Percentiles rank a stretch among this genome's conserved stretches.
Evolutionary conservation across 2,329 filamentous ascomycete species (phyloP).

Genomic region (Drechmeria coniospora): DNA sequence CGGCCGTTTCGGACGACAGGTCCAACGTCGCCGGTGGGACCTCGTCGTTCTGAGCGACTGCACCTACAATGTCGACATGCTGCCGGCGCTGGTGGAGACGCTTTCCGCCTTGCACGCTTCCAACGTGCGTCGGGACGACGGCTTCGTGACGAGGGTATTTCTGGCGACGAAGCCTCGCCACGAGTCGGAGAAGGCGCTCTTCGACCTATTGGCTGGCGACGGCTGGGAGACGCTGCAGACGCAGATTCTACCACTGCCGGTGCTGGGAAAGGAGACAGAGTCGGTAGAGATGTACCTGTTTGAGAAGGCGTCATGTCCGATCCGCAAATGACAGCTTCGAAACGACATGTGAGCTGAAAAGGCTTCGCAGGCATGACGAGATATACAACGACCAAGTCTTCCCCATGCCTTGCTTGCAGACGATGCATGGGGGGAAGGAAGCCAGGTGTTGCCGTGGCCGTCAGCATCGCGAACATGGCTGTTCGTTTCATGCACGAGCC

Average conservation of each 20-base stretch:
- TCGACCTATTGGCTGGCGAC: constrained; percentile 27
- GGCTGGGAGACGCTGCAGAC: constrained; percentile 29
- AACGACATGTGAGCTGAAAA: background rate
- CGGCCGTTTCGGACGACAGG: constrained; percentile 27
- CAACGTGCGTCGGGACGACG: constrained; percentile 13
- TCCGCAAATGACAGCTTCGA: background rate
- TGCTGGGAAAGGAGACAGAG: constrained; percentile 27
- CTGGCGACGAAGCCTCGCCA: constrained; percentile 42
- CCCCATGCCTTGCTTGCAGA: no score
- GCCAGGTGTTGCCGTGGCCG: no score
- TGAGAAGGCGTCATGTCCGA: constrained; percentile 14
- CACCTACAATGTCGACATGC: constrained; percentile 43
- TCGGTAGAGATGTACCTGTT: constrained; percentile 38
- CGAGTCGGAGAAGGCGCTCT: constrained; percentile 33
- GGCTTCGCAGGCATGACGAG: background rate
- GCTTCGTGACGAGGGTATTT: constrained; percentile 26
- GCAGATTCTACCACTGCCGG: constrained; percentile 27
- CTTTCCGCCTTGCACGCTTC: constrained; percentile 30
- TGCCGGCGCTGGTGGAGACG: constrained; percentile 37
- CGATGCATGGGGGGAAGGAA: no score
- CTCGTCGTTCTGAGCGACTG: constrained; percentile 42
- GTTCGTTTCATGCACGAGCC: no score
- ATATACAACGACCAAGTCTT: no score
- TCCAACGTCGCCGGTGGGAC: constrained; percentile 29
- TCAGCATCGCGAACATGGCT: no score